Evolutionary conservation across 2,329 filamentous ascomycete genomes (phyloP).

Genomic region (Diaporthe longicolla): DNA sequence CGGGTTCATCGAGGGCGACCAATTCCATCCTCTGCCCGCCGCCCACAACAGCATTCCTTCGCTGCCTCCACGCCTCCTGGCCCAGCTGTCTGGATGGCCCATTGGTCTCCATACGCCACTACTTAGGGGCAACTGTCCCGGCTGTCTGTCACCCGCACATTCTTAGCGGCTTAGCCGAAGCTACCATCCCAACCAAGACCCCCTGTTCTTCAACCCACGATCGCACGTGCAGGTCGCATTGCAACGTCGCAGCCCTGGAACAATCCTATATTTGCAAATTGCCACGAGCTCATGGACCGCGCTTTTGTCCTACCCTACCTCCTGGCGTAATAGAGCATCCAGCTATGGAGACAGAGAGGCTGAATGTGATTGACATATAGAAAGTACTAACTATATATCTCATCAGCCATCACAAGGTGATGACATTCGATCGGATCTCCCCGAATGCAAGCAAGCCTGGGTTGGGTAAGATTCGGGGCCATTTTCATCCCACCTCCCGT

Average conservation of each 20-base stretch:
- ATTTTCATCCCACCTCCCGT: not conserved
- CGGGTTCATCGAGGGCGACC: not conserved
- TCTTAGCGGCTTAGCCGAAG: constrained; percentile 34
- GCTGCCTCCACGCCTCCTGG: constrained; percentile 1
- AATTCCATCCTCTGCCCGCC: not conserved
- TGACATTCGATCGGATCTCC: constrained; percentile 24
- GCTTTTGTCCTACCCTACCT: not conserved
- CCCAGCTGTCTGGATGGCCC: constrained; percentile 23
- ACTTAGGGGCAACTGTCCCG: constrained; percentile 13
- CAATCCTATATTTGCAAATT: not conserved
- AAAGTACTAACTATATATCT: not conserved
- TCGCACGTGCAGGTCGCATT: constrained; percentile 20
- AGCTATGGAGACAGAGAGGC: not conserved
- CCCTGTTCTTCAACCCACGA: not conserved
- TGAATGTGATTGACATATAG: no score
- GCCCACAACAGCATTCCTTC: not conserved
- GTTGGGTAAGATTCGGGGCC: not conserved
- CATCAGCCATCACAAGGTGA: not conserved
- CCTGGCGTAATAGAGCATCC: not conserved
- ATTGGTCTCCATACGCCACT: not conserved
- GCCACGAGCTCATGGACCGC: not conserved
- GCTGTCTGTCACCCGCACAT: constrained; percentile 31
- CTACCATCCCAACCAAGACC: not conserved
- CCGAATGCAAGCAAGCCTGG: not conserved
- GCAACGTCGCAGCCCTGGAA: constrained; percentile 18